Evolutionary conservation across 2,329 filamentous ascomycete genomes (phyloP).

Genomic region (Colletotrichum gigasporum): DNA sequence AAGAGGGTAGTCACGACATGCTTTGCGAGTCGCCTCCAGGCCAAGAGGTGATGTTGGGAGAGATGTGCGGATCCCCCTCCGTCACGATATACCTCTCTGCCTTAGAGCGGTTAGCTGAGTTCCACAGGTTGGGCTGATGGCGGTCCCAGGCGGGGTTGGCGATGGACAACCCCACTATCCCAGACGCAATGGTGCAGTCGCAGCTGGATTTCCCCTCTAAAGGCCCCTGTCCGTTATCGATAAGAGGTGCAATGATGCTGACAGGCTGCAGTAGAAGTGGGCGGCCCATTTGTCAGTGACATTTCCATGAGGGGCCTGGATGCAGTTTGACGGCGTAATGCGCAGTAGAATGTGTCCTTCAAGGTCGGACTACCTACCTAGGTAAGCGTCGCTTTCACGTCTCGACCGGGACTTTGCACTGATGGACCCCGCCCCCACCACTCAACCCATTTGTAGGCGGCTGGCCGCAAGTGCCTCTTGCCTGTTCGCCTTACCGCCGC

Average conservation of each 20-base stretch:
- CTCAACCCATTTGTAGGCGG: background rate
- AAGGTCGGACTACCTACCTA: constrained; percentile 4
- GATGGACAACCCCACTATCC: constrained; percentile 15
- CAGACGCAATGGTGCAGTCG: constrained; percentile 3
- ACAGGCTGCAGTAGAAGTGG: constrained; percentile 9
- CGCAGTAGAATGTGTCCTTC: background rate
- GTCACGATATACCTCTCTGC: constrained; percentile 13
- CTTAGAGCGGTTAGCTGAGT: constrained; percentile 1
- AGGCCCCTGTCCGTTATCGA: constrained; percentile 23
- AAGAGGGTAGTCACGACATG: background rate
- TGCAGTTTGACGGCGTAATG: background rate
- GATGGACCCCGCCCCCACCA: background rate
- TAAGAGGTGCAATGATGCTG: constrained; percentile 24
- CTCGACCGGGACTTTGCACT: background rate
- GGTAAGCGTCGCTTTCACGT: background rate
- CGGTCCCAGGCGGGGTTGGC: constrained; percentile 15
- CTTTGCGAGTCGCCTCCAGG: no score
- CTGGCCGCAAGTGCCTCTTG: background rate
- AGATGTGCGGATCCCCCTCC: constrained; percentile 16
- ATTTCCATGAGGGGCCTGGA: constrained; percentile 11
- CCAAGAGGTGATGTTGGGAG: constrained; percentile 26
- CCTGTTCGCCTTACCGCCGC: constrained; percentile 9
- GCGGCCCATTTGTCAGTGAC: constrained; percentile 26
- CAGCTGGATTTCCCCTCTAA: constrained; percentile 21
- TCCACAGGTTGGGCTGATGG: constrained; percentile 1